Evolutionary conservation across 169 alveolate species (phyloP).

Genomic region (Theileria orientalis): DNA sequence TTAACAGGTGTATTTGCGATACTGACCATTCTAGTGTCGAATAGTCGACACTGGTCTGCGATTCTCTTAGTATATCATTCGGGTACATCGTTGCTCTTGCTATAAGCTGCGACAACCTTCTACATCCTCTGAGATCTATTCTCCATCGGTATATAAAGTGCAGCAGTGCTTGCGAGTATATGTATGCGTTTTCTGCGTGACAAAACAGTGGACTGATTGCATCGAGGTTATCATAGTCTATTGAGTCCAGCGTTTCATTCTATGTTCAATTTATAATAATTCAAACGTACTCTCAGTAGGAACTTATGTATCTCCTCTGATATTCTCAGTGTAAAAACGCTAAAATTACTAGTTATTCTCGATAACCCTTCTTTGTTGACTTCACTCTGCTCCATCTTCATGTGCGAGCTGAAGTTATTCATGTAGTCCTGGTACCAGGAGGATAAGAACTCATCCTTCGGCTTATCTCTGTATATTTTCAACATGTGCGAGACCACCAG

Average conservation of each 20-base stretch:
- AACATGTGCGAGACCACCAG: conserved; percentile 78
- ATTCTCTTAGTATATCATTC: conserved; percentile 15
- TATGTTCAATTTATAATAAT: background rate
- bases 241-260: conserved; percentile 79
- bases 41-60: conserved; percentile 24
- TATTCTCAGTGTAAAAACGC: conserved; percentile 84
- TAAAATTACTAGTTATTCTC: conserved; percentile 83
- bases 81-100: conserved; percentile 58
- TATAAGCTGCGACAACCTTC: conserved; percentile 84
- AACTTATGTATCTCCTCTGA: conserved; percentile 84
- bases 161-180: conserved; percentile 86
- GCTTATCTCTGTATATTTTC: conserved; percentile 75
- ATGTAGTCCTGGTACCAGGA: conserved; percentile 82
- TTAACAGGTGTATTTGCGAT: conserved; percentile 61
- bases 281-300: conserved; percentile 47
- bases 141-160: conserved; percentile 85
- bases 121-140: conserved; percentile 82
- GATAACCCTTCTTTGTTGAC: conserved; percentile 58
- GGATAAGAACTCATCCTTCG: conserved; percentile 80
- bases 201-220: conserved; percentile 76
- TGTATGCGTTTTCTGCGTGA: conserved; percentile 86
- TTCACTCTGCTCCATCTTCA: conserved; percentile 59
- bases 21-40: conserved; percentile 56
- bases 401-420: conserved; percentile 68
- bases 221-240: conserved; percentile 59